phyloP scores from a whole-genome alignment of 73 alveolate species.

The Tetrahymena thermophila region DNA sequence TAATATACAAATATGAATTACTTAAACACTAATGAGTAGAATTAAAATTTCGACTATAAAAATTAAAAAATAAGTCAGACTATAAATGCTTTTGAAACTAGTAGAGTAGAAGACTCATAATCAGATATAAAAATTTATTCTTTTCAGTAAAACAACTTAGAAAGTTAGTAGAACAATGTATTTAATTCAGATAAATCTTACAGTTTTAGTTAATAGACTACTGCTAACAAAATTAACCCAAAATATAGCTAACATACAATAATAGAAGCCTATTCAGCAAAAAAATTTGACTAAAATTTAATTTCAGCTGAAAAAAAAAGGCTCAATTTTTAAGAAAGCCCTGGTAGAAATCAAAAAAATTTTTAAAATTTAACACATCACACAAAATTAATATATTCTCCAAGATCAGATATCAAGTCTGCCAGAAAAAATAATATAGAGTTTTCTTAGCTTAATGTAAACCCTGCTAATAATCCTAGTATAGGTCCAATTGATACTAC shows the following conservation, averaged over 20 bases:
- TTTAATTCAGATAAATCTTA: neutral
- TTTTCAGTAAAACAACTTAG: neutral
- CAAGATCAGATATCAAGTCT: neutral
- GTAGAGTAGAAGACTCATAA: neutral
- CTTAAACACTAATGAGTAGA: neutral
- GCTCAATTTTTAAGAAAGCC: neutral
- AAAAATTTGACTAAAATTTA: neutral
- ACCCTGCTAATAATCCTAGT: neutral
- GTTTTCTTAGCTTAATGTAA: neutral
- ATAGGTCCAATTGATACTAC: neutral
- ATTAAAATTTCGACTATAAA: neutral
- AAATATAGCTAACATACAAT: neutral
- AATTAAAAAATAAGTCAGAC: neutral
- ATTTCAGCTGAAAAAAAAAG: neutral
- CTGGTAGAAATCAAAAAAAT: neutral
- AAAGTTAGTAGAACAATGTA: neutral
- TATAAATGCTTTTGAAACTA: neutral
- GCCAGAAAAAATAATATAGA: neutral
- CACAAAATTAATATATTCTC: neutral
- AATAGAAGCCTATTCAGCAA: neutral
- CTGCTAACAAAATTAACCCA: neutral
- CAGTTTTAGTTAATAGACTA: neutral
- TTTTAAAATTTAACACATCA: neutral
- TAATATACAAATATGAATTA: neutral
- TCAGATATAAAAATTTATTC: neutral